Percentiles rank a stretch among this genome's conserved stretches.
phyloP scores from a whole-genome alignment of 345 rosid genomes.

The Diplotaxis tenuifolia region DNA sequence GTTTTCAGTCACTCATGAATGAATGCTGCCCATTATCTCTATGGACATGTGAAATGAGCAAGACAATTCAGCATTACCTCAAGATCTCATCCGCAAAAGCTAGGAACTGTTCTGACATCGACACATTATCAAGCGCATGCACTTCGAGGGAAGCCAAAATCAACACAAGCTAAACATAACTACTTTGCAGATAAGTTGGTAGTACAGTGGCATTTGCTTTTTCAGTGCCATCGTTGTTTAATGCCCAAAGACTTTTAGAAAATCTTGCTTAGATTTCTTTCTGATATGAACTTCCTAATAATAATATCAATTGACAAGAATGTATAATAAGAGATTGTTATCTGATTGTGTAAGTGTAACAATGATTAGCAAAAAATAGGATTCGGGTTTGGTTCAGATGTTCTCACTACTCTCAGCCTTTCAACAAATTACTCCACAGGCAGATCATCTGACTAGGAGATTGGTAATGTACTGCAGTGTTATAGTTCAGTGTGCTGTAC shows the following conservation, averaged over 20 bases:
- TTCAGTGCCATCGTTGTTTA: neutral
- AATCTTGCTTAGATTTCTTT: conserved; percentile 4
- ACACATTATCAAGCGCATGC: neutral
- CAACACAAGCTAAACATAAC: neutral
- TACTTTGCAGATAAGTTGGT: neutral
- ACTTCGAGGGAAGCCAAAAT: neutral
- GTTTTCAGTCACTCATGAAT: no score
- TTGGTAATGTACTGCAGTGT: conserved; percentile 97
- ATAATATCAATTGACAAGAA: neutral
- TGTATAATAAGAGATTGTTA: conserved; percentile 14
- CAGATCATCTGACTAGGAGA: conserved; percentile 94
- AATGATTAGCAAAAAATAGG: neutral
- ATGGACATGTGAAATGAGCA: no score
- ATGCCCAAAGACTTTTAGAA: neutral
- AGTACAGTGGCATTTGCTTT: neutral
- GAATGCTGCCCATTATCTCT: no score
- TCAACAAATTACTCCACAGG: conserved; percentile 75
- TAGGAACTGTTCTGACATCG: neutral
- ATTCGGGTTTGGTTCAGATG: no score
- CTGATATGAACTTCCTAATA: neutral
- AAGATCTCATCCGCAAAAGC: neutral
- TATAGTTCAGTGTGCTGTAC: no score
- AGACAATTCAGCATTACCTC: neutral
- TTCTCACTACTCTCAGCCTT: conserved; percentile 57
- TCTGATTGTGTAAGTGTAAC: neutral